Evolutionary conservation across 192 early-diverging fungal genomes (phyloP).

Genomic region (Coemansia asiatica): DNA sequence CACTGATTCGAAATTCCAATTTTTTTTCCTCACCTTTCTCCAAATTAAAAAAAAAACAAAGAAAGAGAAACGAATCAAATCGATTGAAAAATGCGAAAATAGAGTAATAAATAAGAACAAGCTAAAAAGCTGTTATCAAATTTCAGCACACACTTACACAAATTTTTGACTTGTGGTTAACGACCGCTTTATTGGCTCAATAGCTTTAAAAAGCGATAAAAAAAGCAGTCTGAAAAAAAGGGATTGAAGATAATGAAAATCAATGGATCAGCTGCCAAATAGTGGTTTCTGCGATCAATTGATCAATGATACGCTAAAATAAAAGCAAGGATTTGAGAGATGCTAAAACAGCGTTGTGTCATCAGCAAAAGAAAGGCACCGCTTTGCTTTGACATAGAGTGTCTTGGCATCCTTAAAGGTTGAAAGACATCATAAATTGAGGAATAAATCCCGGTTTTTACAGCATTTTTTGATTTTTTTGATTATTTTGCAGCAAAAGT

Average conservation of each 20-base stretch:
- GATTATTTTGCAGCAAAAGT: neutral
- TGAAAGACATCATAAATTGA: neutral
- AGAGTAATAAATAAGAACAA: slow-evolving; percentile 5
- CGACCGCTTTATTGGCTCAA: too few relatives aligned
- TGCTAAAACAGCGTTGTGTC: too few relatives aligned
- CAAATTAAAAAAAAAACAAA: neutral
- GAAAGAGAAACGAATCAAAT: slow-evolving; percentile 5
- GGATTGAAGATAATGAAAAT: slow-evolving; percentile 1
- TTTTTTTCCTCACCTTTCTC: slow-evolving; percentile 1
- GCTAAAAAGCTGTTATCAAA: neutral
- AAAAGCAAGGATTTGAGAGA: too few relatives aligned
- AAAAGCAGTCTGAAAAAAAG: slow-evolving; percentile 3
- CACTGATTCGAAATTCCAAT: neutral
- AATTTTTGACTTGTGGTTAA: too few relatives aligned
- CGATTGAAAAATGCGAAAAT: slow-evolving; percentile 1
- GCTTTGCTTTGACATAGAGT: too few relatives aligned
- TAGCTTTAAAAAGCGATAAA: neutral
- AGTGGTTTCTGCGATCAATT: neutral
- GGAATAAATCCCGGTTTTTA: too few relatives aligned
- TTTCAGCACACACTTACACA: neutral
- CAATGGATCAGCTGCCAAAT: neutral
- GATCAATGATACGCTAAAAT: neutral
- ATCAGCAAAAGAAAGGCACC: too few relatives aligned
- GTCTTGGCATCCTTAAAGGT: neutral
- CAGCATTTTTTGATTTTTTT: neutral